Conservation (phyloP, 345 rosid species). For the Carallia pectinifolia region DNA sequence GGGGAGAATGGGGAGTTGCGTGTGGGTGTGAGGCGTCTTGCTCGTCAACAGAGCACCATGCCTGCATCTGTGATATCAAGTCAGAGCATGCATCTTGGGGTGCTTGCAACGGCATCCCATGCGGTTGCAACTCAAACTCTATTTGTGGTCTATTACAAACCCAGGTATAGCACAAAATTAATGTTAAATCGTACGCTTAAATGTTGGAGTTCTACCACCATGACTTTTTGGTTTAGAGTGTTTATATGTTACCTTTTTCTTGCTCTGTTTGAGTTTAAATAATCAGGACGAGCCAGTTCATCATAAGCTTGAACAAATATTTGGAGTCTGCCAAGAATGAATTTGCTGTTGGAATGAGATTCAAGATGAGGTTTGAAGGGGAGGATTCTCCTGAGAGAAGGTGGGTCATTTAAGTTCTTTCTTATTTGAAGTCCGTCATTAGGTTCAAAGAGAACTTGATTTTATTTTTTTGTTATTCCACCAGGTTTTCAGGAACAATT, state of each 20-base stretch:
- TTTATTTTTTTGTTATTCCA: constrained; percentile 9
- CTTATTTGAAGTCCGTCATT: neutral
- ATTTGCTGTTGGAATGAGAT: constrained; percentile 76
- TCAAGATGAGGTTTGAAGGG: constrained; percentile 89
- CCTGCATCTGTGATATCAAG: constrained; percentile 91
- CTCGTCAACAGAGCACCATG: constrained; percentile 68
- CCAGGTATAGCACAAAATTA: constrained; percentile 46
- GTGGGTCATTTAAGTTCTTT: constrained; percentile 29
- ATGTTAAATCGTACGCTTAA: too few relatives aligned
- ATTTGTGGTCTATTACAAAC: constrained; percentile 88
- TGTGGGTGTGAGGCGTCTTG: constrained; percentile 78
- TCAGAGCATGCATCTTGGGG: constrained; percentile 95
- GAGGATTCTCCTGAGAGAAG: constrained; percentile 93
- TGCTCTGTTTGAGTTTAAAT: neutral
- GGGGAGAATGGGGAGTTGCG: constrained; percentile 70
- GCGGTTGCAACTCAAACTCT: constrained; percentile 63
- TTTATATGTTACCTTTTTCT: neutral
- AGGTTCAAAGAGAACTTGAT: neutral
- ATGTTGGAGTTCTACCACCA: too few relatives aligned
- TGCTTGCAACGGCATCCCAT: constrained; percentile 94
- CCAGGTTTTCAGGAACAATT: constrained; percentile 87
- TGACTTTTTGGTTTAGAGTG: neutral
- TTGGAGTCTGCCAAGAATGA: constrained; percentile 61
- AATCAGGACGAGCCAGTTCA: constrained; percentile 93
- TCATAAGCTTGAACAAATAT: constrained; percentile 76